These are phyloP conservation scores for Zymoseptoria brevis DNA, from an alignment of 2,329 filamentous ascomycete genomes.

Conservation along the genomic window DNA sequence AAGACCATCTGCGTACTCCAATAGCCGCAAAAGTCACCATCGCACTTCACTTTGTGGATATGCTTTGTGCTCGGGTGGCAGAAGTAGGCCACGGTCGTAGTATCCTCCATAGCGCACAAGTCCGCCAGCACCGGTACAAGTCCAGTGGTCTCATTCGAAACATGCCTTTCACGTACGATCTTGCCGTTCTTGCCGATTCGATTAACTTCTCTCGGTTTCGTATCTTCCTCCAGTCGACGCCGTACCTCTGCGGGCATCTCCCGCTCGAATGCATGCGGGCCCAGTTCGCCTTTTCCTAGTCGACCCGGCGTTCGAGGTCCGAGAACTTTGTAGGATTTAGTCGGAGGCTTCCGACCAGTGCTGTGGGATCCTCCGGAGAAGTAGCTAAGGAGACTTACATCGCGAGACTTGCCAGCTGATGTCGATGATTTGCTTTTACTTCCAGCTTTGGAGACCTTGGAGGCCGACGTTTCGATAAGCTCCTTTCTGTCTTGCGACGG, in stretches of 20 bases:
- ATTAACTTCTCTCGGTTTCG: conserved; percentile 33
- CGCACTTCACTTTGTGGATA: conserved; percentile 70
- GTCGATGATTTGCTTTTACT: neutral
- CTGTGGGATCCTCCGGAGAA: conserved; percentile 5
- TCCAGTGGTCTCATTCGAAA: conserved; percentile 40
- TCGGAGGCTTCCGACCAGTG: neutral
- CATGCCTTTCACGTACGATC: conserved; percentile 33
- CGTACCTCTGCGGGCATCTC: conserved; percentile 39
- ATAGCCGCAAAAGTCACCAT: conserved; percentile 92
- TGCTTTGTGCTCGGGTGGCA: conserved; percentile 71
- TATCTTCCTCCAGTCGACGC: conserved; percentile 34
- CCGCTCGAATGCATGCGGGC: conserved; percentile 41
- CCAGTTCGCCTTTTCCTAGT: conserved; percentile 36
- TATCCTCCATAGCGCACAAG: conserved; percentile 50
- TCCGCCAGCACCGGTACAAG: conserved; percentile 41
- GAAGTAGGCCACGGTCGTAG: conserved; percentile 65
- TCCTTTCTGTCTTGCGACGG: neutral
- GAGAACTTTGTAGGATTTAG: neutral
- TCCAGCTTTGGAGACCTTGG: neutral
- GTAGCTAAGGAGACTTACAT: conserved; percentile 6
- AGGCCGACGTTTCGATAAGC: neutral
- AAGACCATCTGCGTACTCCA: conserved; percentile 88
- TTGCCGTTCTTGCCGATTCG: conserved; percentile 36
- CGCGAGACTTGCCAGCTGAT: neutral
- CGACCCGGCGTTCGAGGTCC: conserved; percentile 13